Percentiles rank a stretch among this genome's conserved stretches.
These are phyloP conservation scores for Mycena vulgaris DNA, from an alignment of 768 basidiomycete species.

Conservation along the genomic window DNA sequence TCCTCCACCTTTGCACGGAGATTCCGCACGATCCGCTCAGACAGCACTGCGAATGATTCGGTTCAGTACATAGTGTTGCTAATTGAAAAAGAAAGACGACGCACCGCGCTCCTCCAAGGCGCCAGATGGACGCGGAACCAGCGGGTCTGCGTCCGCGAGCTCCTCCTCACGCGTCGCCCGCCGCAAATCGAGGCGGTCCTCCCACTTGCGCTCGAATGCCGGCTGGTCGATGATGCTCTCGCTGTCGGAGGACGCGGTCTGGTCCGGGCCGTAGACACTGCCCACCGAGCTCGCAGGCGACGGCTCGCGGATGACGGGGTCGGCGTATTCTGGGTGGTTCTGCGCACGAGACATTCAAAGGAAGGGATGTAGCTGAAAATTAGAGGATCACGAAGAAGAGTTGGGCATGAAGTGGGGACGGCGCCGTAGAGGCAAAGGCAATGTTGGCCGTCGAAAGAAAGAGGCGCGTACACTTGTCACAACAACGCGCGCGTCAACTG, in stretches of 20 bases:
- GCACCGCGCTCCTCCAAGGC: slow-evolving; percentile 55
- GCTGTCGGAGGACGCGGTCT: slow-evolving; percentile 62
- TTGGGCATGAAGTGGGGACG: slow-evolving; percentile 7
- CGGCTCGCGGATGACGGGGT: slow-evolving; percentile 62
- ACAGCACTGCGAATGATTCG: slow-evolving; percentile 44
- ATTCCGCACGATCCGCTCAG: slow-evolving; percentile 54
- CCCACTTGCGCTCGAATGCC: slow-evolving; percentile 61
- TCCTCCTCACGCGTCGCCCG: slow-evolving; percentile 58
- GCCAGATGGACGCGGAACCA: slow-evolving; percentile 49
- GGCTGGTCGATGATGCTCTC: slow-evolving; percentile 55
- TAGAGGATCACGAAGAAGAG: slow-evolving; percentile 13
- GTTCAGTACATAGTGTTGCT: not conserved
- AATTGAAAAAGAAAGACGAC: slow-evolving; percentile 29
- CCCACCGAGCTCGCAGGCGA: slow-evolving; percentile 70
- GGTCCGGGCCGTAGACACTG: slow-evolving; percentile 61
- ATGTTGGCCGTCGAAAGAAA: not conserved
- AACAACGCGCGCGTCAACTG: not conserved
- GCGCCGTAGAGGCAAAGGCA: not conserved
- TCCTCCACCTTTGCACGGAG: slow-evolving; percentile 56
- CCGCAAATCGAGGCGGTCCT: slow-evolving; percentile 55
- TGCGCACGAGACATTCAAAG: slow-evolving; percentile 23
- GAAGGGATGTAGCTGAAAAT: not conserved
- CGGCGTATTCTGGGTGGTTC: slow-evolving; percentile 59
- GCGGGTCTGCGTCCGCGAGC: slow-evolving; percentile 55
- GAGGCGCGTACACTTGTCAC: not conserved